Evolutionary conservation across 2,329 filamentous ascomycete genomes (phyloP).

Genomic region (Colletotrichum sp.): DNA sequence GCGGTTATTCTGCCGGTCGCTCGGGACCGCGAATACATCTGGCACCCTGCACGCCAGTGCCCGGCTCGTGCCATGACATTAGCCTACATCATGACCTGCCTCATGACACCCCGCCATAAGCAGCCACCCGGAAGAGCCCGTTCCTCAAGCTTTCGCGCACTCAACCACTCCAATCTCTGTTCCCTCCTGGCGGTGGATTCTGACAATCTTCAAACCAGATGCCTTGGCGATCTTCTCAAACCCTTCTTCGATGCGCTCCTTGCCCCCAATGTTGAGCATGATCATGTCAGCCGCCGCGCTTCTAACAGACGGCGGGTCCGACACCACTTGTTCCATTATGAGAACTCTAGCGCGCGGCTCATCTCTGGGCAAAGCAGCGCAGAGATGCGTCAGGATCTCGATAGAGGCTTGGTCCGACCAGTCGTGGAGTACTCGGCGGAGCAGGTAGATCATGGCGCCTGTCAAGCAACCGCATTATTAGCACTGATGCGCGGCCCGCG

Average conservation of each 20-base stretch:
- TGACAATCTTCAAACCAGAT: not conserved
- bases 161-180: not conserved
- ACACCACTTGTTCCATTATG: not conserved
- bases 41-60: not conserved
- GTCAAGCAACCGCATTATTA: not conserved
- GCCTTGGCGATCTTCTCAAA: not conserved
- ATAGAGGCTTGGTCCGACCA: constrained; percentile 33
- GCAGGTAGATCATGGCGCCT: constrained; percentile 39
- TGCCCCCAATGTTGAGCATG: constrained; percentile 5
- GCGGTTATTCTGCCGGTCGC: not conserved
- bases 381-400: constrained; percentile 32
- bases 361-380: constrained; percentile 26
- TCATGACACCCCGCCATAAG: not conserved
- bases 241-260: not conserved
- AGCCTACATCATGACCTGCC: not conserved
- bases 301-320: not conserved
- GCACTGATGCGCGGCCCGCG: not conserved
- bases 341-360: constrained; percentile 1
- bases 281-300: not conserved
- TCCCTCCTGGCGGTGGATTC: not conserved
- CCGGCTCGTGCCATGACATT: not conserved
- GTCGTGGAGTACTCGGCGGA: constrained; percentile 39
- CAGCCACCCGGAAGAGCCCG: not conserved
- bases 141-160: not conserved
- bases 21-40: not conserved